Percentiles rank a stretch among this genome's conserved stretches.
Evolutionary conservation across 768 basidiomycete species (phyloP).

Genomic region (Amanita exitialis): DNA sequence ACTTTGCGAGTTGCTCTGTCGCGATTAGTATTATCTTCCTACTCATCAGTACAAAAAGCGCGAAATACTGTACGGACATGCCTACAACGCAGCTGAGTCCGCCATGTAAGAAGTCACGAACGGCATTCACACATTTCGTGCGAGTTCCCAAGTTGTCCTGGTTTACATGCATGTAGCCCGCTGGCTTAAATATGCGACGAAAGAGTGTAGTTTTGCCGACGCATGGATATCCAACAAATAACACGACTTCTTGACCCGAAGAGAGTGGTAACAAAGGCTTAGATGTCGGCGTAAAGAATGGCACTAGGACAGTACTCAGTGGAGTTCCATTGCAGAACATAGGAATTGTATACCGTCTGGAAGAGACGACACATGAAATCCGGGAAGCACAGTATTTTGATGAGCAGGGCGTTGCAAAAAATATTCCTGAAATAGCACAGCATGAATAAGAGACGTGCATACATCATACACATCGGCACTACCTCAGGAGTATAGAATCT

Average conservation of each 20-base stretch:
- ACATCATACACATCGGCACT: neutral
- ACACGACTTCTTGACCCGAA: slow-evolving; percentile 26
- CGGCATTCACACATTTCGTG: slow-evolving; percentile 61
- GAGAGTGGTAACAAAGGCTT: slow-evolving; percentile 35
- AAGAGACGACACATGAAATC: slow-evolving; percentile 53
- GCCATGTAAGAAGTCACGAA: slow-evolving; percentile 39
- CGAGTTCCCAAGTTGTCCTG: slow-evolving; percentile 76
- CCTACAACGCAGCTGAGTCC: slow-evolving; percentile 73
- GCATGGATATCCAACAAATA: slow-evolving; percentile 45
- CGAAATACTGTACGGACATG: slow-evolving; percentile 19
- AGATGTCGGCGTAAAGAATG: slow-evolving; percentile 38
- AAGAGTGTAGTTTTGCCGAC: slow-evolving; percentile 82
- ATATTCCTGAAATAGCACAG: slow-evolving; percentile 47
- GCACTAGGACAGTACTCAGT: slow-evolving; percentile 23
- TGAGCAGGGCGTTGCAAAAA: slow-evolving; percentile 47
- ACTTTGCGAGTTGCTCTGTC: slow-evolving; percentile 54
- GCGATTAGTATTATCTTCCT: slow-evolving; percentile 86
- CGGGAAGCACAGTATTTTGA: slow-evolving; percentile 41
- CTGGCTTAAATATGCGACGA: slow-evolving; percentile 50
- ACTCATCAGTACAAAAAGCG: neutral
- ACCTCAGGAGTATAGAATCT: slow-evolving; percentile 84
- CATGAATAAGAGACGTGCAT: neutral
- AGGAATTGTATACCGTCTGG: slow-evolving; percentile 21
- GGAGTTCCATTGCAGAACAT: neutral
- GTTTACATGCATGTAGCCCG: slow-evolving; percentile 75